Base-by-base conservation (phyloP, 129 eudicot species). In the Cynara cardunculus region DNA sequence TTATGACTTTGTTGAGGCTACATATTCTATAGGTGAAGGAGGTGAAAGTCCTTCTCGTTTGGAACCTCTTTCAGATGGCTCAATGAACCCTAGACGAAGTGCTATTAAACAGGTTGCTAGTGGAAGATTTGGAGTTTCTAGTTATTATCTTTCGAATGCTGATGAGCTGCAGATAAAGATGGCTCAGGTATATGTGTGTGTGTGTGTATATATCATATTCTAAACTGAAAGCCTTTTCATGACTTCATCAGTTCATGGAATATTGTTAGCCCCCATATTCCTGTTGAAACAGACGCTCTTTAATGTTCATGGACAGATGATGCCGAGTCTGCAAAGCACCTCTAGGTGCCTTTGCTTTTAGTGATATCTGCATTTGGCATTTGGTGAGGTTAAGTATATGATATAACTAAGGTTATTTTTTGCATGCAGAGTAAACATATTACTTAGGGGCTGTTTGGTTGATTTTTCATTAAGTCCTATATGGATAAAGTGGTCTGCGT, bases 91-190 rank as follows among this genome's bases (percentile, higher is more conserved):
- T 1, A 88, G 77, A 74, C 84, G 99, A 78, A 96, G 99, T 86
- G 92, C 99, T 26, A 96, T 96, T 82, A 96, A 96, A 89, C 99
- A 96, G 88, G 99, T 96, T 53, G 98, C 99, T 16, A 96, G 99
- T 76, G 99, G 99, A 46, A 89, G 99, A 87, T 96, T 96, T 81
- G 99, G 99, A 24, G 99, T 96, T 86, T 88, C 95, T 9, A 96
- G 99, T 84, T 96, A 92, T 69, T 96, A 96, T 84, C 90, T 96
- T 31, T 89, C 98, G 24, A 96, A 96, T 73, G 98, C 99, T 10
- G 99, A 96, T 73, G 99, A 96, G 87, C 71, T 96, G 46, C 99
- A 96, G 84, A 96, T 96, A 73, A 96, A 96, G 80, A 96, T 96
- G 99, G 99, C 99, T 76, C 99, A 96, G 96, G 99, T 95, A 90